Conservation (phyloP, 805 yeast species). For the Ogataea paraovalis region DNA sequence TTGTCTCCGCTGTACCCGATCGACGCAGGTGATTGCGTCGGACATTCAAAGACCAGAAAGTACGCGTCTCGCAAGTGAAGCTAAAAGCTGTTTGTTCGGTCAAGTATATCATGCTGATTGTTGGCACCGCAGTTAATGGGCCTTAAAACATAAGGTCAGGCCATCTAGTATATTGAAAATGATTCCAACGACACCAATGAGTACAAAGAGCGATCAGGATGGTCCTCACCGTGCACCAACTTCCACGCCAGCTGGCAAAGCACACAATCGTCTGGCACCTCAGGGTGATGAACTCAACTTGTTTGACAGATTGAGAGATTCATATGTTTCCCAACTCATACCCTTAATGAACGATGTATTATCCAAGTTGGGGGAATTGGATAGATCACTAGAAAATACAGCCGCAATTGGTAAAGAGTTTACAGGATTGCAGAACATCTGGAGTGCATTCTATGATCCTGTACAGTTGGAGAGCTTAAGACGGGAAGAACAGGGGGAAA, state of each 20-base stretch:
- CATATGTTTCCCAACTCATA: constrained; percentile 15
- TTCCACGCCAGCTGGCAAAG: neutral
- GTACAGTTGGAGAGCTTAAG: constrained; percentile 11
- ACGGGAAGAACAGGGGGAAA: neutral
- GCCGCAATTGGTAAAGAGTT: constrained; percentile 21
- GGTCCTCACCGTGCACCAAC: neutral
- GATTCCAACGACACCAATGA: neutral
- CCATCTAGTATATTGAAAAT: neutral
- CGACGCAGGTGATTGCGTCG: too few relatives aligned
- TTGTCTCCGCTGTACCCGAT: too few relatives aligned
- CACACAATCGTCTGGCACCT: too few relatives aligned
- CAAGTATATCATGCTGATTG: too few relatives aligned
- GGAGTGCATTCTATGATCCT: constrained; percentile 23
- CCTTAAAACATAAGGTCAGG: too few relatives aligned
- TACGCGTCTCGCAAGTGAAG: too few relatives aligned
- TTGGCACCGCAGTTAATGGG: too few relatives aligned
- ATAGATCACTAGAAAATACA: constrained; percentile 18
- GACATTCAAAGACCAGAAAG: too few relatives aligned
- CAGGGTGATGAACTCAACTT: constrained; percentile 7
- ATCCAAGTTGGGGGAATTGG: constrained; percentile 16
- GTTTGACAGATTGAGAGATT: constrained; percentile 18
- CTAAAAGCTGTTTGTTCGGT: too few relatives aligned
- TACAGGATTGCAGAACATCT: constrained; percentile 14
- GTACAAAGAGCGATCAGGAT: neutral
- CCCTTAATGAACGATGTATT: constrained; percentile 20